Evolutionary conservation across 1,139 yeast species (phyloP), one percentile per base, ranked within the genome.

Genomic region (Debaryomyces sp.): DNA sequence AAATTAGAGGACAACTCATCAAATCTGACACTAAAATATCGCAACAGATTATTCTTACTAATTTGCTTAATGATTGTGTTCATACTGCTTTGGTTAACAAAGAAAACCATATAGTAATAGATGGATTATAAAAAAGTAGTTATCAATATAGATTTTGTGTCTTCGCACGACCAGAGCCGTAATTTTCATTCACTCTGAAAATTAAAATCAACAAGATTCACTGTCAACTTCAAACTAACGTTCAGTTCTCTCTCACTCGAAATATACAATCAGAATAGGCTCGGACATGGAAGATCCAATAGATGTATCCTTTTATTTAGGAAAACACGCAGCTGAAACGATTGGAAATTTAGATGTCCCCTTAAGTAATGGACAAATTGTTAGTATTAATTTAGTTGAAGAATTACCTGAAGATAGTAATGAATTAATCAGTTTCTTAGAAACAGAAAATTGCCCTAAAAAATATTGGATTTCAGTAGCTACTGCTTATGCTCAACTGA

Each of bases 331-430:
- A 37, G 57, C 57, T 13, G 78, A 73, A 51, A 55, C 67, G 13
- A 53, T 63, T 43, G 67, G 67, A 24, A 69, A 66, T 44, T 66
- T 85, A 54, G 91, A 85, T 64, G 84, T 88, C 56, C 92, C 91
- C 13, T 71, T 87, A 61, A 78, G 80, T 56, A 84, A 79, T 54
- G 89, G 86, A 46, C 90, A 87, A 65, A 82, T 87, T 55, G 94
- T 87, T 51, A 78, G 84, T 49, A 82, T 88, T 54, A 88, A 82
- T 67, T 78, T 77, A 50, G 72, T 75, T 40, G 81, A 81, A 41
- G 98, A 92, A 62, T 74, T 92, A 51, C 96, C 97, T 1, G 96
- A 89, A 21, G 96, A 91, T 63, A 88, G 96, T 5, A 78, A 83
- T 46, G 98, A 94, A 61, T 76, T 94, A 57, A 85, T 88, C 56